A percentile compares a stretch with the other conserved stretches of the same genome.
These are phyloP conservation scores for Endogone sp. DNA, from an alignment of 192 early-diverging fungal species.

Conservation along the genomic window DNA sequence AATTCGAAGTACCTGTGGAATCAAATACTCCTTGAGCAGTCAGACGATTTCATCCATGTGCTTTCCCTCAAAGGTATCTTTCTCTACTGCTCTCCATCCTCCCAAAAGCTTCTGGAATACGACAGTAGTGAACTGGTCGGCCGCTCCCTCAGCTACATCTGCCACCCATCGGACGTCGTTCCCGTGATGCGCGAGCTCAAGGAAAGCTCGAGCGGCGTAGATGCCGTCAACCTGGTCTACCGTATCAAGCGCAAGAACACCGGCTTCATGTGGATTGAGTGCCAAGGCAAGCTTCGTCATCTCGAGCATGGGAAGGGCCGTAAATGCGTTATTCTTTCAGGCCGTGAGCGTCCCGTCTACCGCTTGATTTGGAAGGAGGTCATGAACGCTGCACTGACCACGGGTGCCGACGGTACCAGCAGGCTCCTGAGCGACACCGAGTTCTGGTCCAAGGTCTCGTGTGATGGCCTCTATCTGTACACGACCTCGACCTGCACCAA, in stretches of 20 bases:
- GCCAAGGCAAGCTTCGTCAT: slow-evolving; percentile 56
- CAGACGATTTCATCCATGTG: slow-evolving; percentile 62
- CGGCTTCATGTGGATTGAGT: slow-evolving; percentile 64
- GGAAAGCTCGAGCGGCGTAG: slow-evolving; percentile 32
- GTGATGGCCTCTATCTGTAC: slow-evolving; percentile 55
- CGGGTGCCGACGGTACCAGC: slow-evolving; percentile 12
- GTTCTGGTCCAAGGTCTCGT: slow-evolving; percentile 59
- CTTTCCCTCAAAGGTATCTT: slow-evolving; percentile 64
- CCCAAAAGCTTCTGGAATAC: slow-evolving; percentile 48
- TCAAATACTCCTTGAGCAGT: slow-evolving; percentile 44
- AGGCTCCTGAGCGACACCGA: slow-evolving; percentile 25
- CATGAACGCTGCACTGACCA: slow-evolving; percentile 7
- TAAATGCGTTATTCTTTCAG: slow-evolving; percentile 64
- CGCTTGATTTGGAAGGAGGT: slow-evolving; percentile 20
- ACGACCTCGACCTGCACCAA: slow-evolving; percentile 27
- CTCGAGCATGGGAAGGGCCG: slow-evolving; percentile 62
- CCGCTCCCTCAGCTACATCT: slow-evolving; percentile 46
- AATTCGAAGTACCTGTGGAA: slow-evolving; percentile 28
- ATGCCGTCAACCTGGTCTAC: slow-evolving; percentile 54
- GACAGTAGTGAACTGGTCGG: slow-evolving; percentile 55
- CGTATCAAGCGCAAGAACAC: slow-evolving; percentile 52
- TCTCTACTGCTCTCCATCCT: slow-evolving; percentile 50
- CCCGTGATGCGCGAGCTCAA: slow-evolving; percentile 68
- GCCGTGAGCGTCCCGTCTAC: slow-evolving; percentile 45
- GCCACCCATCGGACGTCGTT: slow-evolving; percentile 63